Evolutionary conservation across 176 grass and related monocot genomes (phyloP).

Genomic region (Hyparrhenia diplandra): DNA sequence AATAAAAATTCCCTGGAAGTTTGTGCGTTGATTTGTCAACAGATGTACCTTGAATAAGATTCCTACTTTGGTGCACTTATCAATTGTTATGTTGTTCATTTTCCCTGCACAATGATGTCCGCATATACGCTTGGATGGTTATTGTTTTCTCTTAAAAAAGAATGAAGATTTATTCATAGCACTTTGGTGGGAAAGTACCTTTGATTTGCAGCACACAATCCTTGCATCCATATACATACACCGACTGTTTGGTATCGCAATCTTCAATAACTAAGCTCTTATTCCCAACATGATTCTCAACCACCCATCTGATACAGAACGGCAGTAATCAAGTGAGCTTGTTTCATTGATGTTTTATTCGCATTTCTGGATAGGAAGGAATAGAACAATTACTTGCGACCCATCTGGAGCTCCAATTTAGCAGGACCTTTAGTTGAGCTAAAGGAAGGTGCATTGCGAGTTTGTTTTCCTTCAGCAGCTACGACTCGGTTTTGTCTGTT

Average conservation of each 20-base stretch:
- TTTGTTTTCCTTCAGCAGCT: slow-evolving; percentile 23
- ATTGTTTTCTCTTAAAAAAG: not conserved
- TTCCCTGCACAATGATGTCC: slow-evolving; percentile 32
- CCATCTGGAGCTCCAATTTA: slow-evolving; percentile 65
- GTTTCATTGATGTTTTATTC: not conserved
- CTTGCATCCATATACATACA: slow-evolving; percentile 60
- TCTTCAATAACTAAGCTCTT: slow-evolving; percentile 50
- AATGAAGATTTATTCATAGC: not conserved
- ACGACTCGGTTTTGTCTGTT: slow-evolving; percentile 43
- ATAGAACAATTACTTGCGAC: slow-evolving; percentile 43
- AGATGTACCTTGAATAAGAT: slow-evolving; percentile 45
- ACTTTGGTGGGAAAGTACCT: slow-evolving; percentile 31
- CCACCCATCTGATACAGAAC: slow-evolving; percentile 40
- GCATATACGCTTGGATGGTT: not conserved
- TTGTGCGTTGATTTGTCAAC: not conserved
- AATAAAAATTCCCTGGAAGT: not conserved
- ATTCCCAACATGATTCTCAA: slow-evolving; percentile 54
- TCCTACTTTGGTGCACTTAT: slow-evolving; percentile 60
- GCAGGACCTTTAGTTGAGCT: slow-evolving; percentile 29
- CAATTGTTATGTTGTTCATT: slow-evolving; percentile 67
- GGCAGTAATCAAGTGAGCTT: not conserved
- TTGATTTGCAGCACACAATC: slow-evolving; percentile 55
- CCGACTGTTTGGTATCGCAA: slow-evolving; percentile 56
- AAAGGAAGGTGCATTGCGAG: slow-evolving; percentile 11
- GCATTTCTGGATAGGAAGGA: not conserved